A percentile compares a stretch with the other conserved stretches of the same genome.
These are phyloP conservation scores for Globisporangium megalacanthum DNA, from an alignment of 352 stramenopile species.

Conservation along the genomic window DNA sequence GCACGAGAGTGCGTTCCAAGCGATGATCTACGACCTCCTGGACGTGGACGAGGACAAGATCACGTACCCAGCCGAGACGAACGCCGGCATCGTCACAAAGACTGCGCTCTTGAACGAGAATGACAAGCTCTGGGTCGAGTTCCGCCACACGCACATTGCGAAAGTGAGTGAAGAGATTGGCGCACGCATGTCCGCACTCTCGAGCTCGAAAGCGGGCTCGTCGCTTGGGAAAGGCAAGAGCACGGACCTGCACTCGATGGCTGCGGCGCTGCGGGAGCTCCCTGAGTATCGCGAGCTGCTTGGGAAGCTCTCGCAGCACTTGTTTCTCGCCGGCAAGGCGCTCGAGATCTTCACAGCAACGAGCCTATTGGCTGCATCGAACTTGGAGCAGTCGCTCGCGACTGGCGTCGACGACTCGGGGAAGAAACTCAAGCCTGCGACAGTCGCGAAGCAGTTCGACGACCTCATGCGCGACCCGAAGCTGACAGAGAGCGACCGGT, in stretches of 20 bases:
- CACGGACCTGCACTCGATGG: slow-evolving; percentile 90
- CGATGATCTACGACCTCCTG: slow-evolving; percentile 96
- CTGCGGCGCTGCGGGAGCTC: slow-evolving; percentile 83
- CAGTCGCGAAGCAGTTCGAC: slow-evolving; percentile 86
- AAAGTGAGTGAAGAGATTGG: slow-evolving; percentile 81
- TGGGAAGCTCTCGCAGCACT: slow-evolving; percentile 92
- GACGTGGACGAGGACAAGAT: slow-evolving; percentile 93
- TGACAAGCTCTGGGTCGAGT: slow-evolving; percentile 95
- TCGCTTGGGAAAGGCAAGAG: slow-evolving; percentile 76
- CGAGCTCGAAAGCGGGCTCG: slow-evolving; percentile 72
- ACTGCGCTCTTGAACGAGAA: slow-evolving; percentile 96
- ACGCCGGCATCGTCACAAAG: slow-evolving; percentile 65
- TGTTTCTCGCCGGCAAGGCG: slow-evolving; percentile 92
- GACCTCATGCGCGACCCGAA: slow-evolving; percentile 83
- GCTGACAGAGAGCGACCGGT: slow-evolving; percentile 69
- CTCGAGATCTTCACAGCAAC: slow-evolving; percentile 92
- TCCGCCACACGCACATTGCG: slow-evolving; percentile 95
- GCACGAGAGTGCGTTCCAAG: slow-evolving; percentile 98
- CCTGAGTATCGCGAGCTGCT: slow-evolving; percentile 95
- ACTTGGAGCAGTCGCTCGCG: slow-evolving; percentile 94
- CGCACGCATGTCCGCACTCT: slow-evolving; percentile 68
- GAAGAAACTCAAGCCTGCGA: slow-evolving; percentile 80
- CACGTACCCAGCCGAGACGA: slow-evolving; percentile 87
- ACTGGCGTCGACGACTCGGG: slow-evolving; percentile 93
- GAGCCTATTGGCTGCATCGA: slow-evolving; percentile 86